Percentiles rank a stretch among this genome's conserved stretches.
phyloP scores from a whole-genome alignment of 148 eudicot species.

The Nyssa sinensis region DNA sequence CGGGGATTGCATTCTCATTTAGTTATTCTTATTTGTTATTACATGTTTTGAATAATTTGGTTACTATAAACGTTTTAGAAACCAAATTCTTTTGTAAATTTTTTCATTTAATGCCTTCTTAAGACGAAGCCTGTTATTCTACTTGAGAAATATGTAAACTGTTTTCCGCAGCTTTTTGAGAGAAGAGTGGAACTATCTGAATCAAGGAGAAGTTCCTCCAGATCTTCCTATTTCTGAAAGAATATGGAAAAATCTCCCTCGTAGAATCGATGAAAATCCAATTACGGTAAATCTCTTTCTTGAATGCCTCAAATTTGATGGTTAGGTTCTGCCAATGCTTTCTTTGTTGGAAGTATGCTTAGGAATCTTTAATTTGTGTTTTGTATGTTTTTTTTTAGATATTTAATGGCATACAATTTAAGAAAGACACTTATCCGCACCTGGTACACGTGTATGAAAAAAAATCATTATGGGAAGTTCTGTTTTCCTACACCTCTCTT shows the following conservation, averaged over 20 bases:
- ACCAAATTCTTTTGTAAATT: neutral
- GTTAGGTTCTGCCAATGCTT: neutral
- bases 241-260: constrained; percentile 49
- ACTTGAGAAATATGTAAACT: neutral
- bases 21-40: neutral
- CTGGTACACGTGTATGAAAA: too few relatives aligned
- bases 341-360: neutral
- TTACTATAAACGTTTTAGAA: too few relatives aligned
- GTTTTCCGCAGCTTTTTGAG: constrained; percentile 52
- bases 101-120: constrained; percentile 10
- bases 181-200: constrained; percentile 65
- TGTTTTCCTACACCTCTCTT: neutral
- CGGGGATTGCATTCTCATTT: neutral
- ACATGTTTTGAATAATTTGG: neutral
- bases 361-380: neutral
- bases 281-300: constrained; percentile 49
- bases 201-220: constrained; percentile 30
- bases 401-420: neutral
- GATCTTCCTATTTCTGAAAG: constrained; percentile 41
- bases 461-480: neutral
- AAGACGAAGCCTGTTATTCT: neutral
- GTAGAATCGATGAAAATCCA: constrained; percentile 40
- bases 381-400: neutral
- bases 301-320: neutral
- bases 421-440: neutral